Conservation (phyloP, 2,329 filamentous ascomycete genomes). For the Trichoderma semiorbis region DNA sequence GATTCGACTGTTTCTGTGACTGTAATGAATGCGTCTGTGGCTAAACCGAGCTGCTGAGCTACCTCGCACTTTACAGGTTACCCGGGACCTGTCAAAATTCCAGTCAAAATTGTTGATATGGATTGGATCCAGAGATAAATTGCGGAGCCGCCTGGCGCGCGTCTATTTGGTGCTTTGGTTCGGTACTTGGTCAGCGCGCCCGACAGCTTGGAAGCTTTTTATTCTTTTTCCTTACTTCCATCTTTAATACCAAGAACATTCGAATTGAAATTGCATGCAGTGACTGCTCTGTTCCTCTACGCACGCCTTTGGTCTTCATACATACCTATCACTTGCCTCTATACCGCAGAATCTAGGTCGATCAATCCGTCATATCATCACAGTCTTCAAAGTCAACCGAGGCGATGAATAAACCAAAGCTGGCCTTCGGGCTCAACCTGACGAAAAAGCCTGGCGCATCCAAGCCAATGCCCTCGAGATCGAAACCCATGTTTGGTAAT, state of each 20-base stretch:
- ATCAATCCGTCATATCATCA: background rate
- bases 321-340: background rate
- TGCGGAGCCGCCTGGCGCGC: constrained; percentile 16
- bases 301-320: background rate
- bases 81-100: background rate
- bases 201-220: background rate
- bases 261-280: background rate
- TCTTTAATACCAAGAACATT: background rate
- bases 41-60: background rate
- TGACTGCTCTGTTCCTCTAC: background rate
- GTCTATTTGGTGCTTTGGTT: constrained; percentile 8
- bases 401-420: constrained; percentile 45
- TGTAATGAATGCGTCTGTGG: constrained; percentile 10
- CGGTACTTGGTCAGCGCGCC: constrained; percentile 12
- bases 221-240: background rate
- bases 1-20: background rate
- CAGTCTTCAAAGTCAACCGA: background rate
- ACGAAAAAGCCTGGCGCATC: constrained; percentile 53
- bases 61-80: background rate
- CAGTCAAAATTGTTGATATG: background rate
- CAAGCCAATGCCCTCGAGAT: constrained; percentile 48
- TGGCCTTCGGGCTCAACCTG: constrained; percentile 57
- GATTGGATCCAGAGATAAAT: background rate
- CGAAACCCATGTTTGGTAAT: constrained; percentile 54
- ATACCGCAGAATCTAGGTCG: background rate